phyloP scores from a whole-genome alignment of 2,329 filamentous ascomycete genomes.

The Coniochaeta sp. region DNA sequence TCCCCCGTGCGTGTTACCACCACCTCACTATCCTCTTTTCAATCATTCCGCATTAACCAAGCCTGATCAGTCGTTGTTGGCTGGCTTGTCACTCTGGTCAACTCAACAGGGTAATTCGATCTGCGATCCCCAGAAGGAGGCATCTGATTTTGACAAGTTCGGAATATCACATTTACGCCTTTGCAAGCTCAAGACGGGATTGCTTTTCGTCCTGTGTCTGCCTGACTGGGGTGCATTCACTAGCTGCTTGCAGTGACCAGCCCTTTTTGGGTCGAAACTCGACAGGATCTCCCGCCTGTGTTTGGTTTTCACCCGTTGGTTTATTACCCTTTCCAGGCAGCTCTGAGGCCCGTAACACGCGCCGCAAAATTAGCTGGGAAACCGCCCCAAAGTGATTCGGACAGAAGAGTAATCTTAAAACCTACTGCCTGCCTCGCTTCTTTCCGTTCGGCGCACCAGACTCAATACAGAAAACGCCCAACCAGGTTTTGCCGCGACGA shows the following conservation, averaged over 20 bases:
- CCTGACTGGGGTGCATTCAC: neutral
- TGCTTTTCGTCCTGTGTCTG: neutral
- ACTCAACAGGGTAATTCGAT: conserved; percentile 25
- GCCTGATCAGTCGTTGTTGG: conserved; percentile 34
- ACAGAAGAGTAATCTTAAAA: neutral
- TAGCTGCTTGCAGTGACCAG: neutral
- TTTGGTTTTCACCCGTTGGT: neutral
- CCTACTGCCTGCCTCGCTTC: conserved; percentile 31
- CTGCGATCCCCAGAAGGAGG: neutral
- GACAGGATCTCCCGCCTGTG: neutral
- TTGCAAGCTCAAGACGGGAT: neutral
- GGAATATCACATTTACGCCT: neutral
- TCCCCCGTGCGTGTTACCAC: conserved; percentile 34
- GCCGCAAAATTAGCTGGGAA: neutral
- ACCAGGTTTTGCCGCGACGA: conserved; percentile 48
- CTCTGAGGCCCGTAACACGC: neutral
- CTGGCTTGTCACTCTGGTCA: conserved; percentile 27
- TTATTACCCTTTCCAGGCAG: neutral
- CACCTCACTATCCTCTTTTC: conserved; percentile 44
- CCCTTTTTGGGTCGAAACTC: neutral
- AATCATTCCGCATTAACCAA: conserved; percentile 39
- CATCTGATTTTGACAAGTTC: neutral
- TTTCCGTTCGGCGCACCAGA: conserved; percentile 37
- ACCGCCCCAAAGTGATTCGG: neutral
- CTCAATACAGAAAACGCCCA: conserved; percentile 42